Conservation (phyloP, 192 early-diverging fungal genomes). For the Coemansia sp. region DNA sequence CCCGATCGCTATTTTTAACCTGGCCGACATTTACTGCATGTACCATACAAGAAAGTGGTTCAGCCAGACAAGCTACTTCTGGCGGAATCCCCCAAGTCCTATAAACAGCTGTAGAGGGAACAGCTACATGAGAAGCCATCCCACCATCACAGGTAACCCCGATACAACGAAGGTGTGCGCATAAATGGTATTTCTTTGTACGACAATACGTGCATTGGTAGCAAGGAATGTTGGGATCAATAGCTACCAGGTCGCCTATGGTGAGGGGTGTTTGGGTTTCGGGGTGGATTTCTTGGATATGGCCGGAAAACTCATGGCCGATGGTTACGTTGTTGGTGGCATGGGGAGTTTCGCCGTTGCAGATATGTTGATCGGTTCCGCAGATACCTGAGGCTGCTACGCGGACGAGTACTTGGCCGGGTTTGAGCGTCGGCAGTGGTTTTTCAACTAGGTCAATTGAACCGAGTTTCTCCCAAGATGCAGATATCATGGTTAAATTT, state of each 20-base stretch:
- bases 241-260: constrained; percentile 48
- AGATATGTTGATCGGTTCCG: constrained; percentile 59
- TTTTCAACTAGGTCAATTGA: constrained; percentile 43
- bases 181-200: constrained; percentile 51
- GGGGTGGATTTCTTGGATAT: constrained; percentile 46
- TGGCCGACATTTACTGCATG: constrained; percentile 55
- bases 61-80: constrained; percentile 53
- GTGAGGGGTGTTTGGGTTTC: constrained; percentile 23
- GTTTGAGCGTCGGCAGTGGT: constrained; percentile 27
- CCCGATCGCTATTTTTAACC: constrained; percentile 51
- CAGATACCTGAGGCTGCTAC: constrained; percentile 59
- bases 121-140: constrained; percentile 54
- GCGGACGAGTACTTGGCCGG: constrained; percentile 49
- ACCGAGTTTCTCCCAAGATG: constrained; percentile 54
- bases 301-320: constrained; percentile 58
- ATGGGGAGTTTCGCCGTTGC: constrained; percentile 58
- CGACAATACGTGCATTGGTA: constrained; percentile 53
- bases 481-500: constrained; percentile 20
- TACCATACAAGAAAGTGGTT: constrained; percentile 57
- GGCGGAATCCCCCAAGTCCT: constrained; percentile 35
- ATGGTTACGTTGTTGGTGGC: constrained; percentile 48
- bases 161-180: constrained; percentile 38
- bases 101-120: constrained; percentile 38
- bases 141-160: constrained; percentile 58
- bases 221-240: constrained; percentile 58